Base-by-base conservation (phyloP, 352 stramenopile genomes). In the Peronosclerospora sorghi region DNA sequence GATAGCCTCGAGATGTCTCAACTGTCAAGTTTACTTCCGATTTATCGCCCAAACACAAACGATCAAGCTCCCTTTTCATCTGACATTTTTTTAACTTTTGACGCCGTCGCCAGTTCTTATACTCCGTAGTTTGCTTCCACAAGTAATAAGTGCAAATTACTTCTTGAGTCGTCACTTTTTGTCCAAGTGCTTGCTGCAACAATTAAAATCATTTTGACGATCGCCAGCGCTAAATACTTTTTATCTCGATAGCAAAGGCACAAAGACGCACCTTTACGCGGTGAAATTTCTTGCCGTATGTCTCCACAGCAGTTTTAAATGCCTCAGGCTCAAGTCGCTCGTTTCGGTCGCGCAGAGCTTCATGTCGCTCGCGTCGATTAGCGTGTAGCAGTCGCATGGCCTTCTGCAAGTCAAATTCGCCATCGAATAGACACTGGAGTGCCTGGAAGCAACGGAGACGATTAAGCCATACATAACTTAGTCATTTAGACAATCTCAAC, bases 91-190 rank as follows among this genome's bases (percentile, higher is more conserved):
- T 73, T 4, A 51, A 53, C 14, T 50, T 63, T 19, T 60, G 45
- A 8, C 58, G 53, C 24, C 62, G 66, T 10, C 54, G 59, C 72
- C 72, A 87, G 14, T 59, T 45, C 20, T 57, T 56, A 39, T 74
- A 87, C 24, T 58, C 54, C 13, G 59, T 50, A 20, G 68, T 68
- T n/a, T 60, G 60, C 37, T 87, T 87, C 72, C 72, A 87, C 27
- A 65, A 35, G 42, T 84, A 87, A 35, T 83, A 87, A 13, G 68
- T 68, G 20, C 59, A 62, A 8, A 87, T 59, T 10, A 85, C 52
- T 21, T 85, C 72, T 1, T 51, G 45, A 1, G 62, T 83, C 20
- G 36, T 38, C 18, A 63, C 39, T n/a, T 64, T 53, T 13, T 51
- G 32, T 0, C 57, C 56, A 14, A 81, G 51, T 18, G 68, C 42